Evolutionary conservation across 805 yeast species (phyloP), one percentile per base, ranked within the genome.

Genomic region (Blastobotrys peoriensis): DNA sequence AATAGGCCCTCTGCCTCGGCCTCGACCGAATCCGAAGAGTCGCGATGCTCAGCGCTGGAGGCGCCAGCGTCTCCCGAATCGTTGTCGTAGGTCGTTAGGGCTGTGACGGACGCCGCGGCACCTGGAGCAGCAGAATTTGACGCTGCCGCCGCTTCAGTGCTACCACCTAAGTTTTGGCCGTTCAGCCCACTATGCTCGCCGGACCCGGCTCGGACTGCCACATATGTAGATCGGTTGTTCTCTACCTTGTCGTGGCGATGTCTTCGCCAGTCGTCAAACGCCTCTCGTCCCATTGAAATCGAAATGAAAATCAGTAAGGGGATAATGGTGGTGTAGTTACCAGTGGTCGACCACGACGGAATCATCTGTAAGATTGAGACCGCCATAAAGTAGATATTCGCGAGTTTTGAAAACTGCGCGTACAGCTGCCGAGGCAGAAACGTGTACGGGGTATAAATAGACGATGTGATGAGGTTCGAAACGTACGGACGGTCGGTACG

Each of bases 261-360:
- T 54, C 98, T 74, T 58, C 84, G 75, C 73, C 82, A 81, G 65
- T 93, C 98, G 63, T 93, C 98, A 63, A 73, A 89, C 0, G 94
- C 98, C 66, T 93, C 98, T 53, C 98, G 75, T 5, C 83, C 76
- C 65, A 91, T 88, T 0, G 98, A 86, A 21, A 93, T 85, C 5
- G 86, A 71, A 66, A 93, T 86, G 62, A 93, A 93, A 4, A 93
- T 75, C 63, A 81, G 67, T 46, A 93, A 70, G 1, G 98, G 98
- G 34, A 89, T 74, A 55, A 93, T 91, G 1, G 98, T 93, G 3
- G 98, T 93, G 60, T 79, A 87, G 9, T 88, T 83, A 48, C 98
- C 98, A 0, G 98, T 93, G 4, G 98, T 87, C 1, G 96, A 86
- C 97, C 96, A 93, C 2, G 88, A 78, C 0, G 98, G 98, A 39